Percentiles rank a stretch among this genome's conserved stretches.
Evolutionary conservation across 805 yeast genomes (phyloP).

Genomic region (Starmerella tilneyi): DNA sequence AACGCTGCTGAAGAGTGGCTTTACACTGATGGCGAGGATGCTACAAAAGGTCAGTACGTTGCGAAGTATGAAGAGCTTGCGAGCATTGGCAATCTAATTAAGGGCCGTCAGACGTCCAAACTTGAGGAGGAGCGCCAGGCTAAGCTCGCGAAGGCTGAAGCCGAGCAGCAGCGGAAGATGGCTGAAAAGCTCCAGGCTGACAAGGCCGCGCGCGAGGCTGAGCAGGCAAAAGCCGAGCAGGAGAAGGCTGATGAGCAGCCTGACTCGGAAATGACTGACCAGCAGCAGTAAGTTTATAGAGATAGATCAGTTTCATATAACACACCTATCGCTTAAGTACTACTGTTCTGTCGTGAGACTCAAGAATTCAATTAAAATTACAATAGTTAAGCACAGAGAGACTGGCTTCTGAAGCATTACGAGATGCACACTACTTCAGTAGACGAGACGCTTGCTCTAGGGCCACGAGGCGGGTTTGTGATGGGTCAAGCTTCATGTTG

Average conservation of each 20-base stretch:
- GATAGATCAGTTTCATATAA: not conserved
- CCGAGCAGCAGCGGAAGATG: conserved; percentile 69
- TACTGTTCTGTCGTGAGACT: too few relatives aligned
- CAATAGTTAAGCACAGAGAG: too few relatives aligned
- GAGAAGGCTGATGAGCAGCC: conserved; percentile 23
- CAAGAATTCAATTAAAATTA: too few relatives aligned
- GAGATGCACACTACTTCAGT: not conserved
- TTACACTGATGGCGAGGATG: conserved; percentile 93
- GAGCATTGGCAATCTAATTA: conserved; percentile 84
- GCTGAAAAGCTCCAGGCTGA: conserved; percentile 76
- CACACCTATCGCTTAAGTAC: too few relatives aligned
- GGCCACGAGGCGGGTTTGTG: conserved; percentile 16
- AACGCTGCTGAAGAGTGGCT: conserved; percentile 94
- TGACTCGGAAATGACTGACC: conserved; percentile 25
- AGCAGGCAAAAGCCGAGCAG: conserved; percentile 31
- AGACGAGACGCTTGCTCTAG: conserved; percentile 19
- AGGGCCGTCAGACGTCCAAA: conserved; percentile 88
- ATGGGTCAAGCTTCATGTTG: conserved; percentile 19
- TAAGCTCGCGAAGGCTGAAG: conserved; percentile 74
- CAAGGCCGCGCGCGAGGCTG: conserved; percentile 47
- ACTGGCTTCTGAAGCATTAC: too few relatives aligned
- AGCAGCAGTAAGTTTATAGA: conserved; percentile 3
- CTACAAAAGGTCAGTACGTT: conserved; percentile 91
- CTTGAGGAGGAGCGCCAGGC: conserved; percentile 94
- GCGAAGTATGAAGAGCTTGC: conserved; percentile 98